A percentile compares a stretch with the other conserved stretches of the same genome.
Conservation (phyloP, 371 early-diverging fungal genomes). For the Parasitella parasitica region DNA sequence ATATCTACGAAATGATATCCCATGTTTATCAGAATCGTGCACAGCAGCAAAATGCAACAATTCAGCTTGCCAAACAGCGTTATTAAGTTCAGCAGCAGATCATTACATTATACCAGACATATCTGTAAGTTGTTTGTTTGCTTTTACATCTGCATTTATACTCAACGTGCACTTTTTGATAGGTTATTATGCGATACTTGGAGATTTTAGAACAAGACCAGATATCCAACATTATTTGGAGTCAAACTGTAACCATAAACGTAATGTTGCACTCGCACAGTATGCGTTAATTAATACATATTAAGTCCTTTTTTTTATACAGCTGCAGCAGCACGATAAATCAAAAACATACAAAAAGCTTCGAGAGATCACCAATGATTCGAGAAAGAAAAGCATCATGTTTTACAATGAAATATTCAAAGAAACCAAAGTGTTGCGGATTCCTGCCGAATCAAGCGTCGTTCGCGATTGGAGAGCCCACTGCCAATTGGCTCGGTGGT, state of each 20-base stretch:
- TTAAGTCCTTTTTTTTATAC: background rate
- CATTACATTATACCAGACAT: constrained; percentile 55
- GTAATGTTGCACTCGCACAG: constrained; percentile 24
- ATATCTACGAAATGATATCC: constrained; percentile 65
- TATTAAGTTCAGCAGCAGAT: constrained; percentile 43
- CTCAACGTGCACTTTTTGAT: constrained; percentile 9
- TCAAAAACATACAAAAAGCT: constrained; percentile 61
- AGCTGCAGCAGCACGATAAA: constrained; percentile 68
- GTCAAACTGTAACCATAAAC: constrained; percentile 67
- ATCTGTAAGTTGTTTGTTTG: constrained; percentile 40
- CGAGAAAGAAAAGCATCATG: constrained; percentile 55
- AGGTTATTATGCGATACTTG: constrained; percentile 60
- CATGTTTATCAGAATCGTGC: constrained; percentile 56
- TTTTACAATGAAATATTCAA: constrained; percentile 69
- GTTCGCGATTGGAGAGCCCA: constrained; percentile 63
- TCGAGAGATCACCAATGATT: constrained; percentile 58
- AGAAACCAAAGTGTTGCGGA: constrained; percentile 42
- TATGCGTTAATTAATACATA: background rate
- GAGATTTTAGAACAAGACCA: constrained; percentile 62
- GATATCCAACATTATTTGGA: constrained; percentile 60
- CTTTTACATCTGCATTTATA: background rate
- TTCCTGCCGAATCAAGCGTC: constrained; percentile 45
- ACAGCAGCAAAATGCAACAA: constrained; percentile 22
- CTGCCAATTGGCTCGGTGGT: constrained; percentile 59
- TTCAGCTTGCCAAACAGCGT: constrained; percentile 30